Percentiles rank a stretch among this genome's conserved stretches.
Conservation (phyloP, 2,329 filamentous ascomycete genomes). For the Cercospora sp. region DNA sequence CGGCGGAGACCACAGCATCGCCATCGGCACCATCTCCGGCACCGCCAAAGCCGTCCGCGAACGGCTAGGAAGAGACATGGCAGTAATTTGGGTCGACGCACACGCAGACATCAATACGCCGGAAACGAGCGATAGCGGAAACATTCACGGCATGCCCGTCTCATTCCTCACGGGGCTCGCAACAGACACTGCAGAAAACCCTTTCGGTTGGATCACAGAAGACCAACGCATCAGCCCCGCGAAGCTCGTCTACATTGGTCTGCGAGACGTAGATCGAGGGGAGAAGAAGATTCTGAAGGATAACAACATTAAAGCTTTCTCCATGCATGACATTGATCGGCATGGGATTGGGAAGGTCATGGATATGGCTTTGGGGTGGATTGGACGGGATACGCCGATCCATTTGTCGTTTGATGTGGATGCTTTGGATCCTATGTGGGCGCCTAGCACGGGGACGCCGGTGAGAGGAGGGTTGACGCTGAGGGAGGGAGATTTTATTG, state of each 20-base stretch:
- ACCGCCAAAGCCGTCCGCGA: slow-evolving; percentile 84
- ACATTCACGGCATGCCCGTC: slow-evolving; percentile 98
- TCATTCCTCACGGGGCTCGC: slow-evolving; percentile 86
- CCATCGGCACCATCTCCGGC: slow-evolving; percentile 88
- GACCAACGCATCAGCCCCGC: slow-evolving; percentile 68
- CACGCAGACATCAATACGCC: slow-evolving; percentile 98
- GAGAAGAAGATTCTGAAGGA: slow-evolving; percentile 92
- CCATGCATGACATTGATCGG: slow-evolving; percentile 96
- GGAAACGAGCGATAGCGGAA: slow-evolving; percentile 83
- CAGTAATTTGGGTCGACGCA: slow-evolving; percentile 97
- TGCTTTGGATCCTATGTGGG: slow-evolving; percentile 92
- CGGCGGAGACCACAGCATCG: slow-evolving; percentile 94
- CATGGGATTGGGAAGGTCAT: slow-evolving; percentile 94
- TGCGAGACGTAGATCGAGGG: slow-evolving; percentile 86
- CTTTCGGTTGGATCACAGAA: slow-evolving; percentile 85
- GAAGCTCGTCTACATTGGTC: slow-evolving; percentile 95
- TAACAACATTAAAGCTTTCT: slow-evolving; percentile 90
- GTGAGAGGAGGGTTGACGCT: slow-evolving; percentile 91
- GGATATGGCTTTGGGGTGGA: slow-evolving; percentile 97
- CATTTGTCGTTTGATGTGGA: slow-evolving; percentile 98
- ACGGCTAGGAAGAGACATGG: slow-evolving; percentile 77
- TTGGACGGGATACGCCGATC: slow-evolving; percentile 90
- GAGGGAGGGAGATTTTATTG: slow-evolving; percentile 95
- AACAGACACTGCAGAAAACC: slow-evolving; percentile 65
- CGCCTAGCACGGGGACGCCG: slow-evolving; percentile 91